Conservation (phyloP, 2,329 filamentous ascomycete species). For the Rhinocladiella similis region DNA sequence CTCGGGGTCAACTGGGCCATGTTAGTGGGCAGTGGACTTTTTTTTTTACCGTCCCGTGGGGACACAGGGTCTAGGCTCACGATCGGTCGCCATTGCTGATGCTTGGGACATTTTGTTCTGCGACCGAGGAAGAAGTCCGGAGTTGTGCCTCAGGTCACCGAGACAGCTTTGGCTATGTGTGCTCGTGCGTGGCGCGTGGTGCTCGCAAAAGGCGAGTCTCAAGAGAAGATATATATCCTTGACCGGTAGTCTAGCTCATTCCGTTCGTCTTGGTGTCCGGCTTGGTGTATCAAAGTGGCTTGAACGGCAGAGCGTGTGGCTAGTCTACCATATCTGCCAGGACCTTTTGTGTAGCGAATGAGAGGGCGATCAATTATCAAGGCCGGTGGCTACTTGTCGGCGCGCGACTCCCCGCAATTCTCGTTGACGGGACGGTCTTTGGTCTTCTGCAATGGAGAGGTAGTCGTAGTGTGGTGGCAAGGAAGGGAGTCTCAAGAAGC, state of each 20-base stretch:
- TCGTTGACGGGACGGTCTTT: not conserved
- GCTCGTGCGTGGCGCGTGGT: too few species aligned
- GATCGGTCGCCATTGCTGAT: not conserved
- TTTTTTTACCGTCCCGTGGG: too few species aligned
- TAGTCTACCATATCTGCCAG: not conserved
- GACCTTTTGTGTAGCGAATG: not conserved
- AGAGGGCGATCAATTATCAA: not conserved
- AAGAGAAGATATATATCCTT: too few species aligned
- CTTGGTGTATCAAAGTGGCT: too few species aligned
- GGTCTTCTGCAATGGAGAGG: too few species aligned
- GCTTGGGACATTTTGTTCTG: not conserved
- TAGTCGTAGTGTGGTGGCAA: too few species aligned
- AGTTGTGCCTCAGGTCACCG: not conserved
- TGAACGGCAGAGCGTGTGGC: not conserved
- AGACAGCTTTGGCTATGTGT: not conserved
- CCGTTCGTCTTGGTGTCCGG: too few species aligned
- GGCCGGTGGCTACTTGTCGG: not conserved
- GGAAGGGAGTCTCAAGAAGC: not conserved
- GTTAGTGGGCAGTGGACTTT: not conserved
- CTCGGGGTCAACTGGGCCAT: constrained; percentile 4
- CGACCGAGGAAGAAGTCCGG: not conserved
- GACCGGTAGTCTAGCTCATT: too few species aligned
- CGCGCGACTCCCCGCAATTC: not conserved
- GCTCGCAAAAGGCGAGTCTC: too few species aligned
- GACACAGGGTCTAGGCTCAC: not conserved